phyloP scores from a whole-genome alignment of 2,329 filamentous ascomycete genomes.

The Penicillium fuscoglaucum region DNA sequence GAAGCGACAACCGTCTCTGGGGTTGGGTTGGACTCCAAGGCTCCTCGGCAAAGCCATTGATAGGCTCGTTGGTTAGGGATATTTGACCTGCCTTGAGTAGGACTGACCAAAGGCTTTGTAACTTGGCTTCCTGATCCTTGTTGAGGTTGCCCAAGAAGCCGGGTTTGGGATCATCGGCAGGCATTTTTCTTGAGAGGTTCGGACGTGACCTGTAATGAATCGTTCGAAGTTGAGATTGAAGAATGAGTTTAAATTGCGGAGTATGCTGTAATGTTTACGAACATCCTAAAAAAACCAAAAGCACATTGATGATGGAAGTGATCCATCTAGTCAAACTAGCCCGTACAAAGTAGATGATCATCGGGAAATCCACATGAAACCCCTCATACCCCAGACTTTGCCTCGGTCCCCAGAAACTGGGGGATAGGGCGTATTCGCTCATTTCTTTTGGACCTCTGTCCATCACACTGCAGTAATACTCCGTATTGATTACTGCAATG shows the following conservation, averaged over 20 bases:
- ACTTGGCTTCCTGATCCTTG: conserved; percentile 77
- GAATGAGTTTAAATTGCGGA: neutral
- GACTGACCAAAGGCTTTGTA: conserved; percentile 80
- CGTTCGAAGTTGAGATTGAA: neutral
- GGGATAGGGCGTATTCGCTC: too few species aligned
- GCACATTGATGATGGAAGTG: too few species aligned
- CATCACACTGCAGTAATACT: too few species aligned
- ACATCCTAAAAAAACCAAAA: neutral
- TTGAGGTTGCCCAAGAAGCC: conserved; percentile 85
- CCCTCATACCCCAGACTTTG: conserved; percentile 16
- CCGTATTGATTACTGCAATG: too few species aligned
- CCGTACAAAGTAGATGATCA: neutral
- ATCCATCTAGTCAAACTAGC: too few species aligned
- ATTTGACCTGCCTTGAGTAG: conserved; percentile 73
- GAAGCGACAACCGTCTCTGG: conserved; percentile 42
- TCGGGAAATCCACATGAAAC: conserved; percentile 25
- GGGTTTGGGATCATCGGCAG: conserved; percentile 19
- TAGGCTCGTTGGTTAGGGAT: conserved; percentile 41
- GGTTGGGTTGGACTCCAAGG: conserved; percentile 31
- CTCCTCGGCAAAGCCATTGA: conserved; percentile 51
- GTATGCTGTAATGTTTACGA: neutral
- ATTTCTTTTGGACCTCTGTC: too few species aligned
- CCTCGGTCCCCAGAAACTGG: conserved; percentile 15
- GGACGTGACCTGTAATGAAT: neutral
- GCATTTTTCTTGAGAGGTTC: conserved; percentile 11